Evolutionary conservation across 495 filamentous ascomycete species (phyloP), one percentile per base, ranked within the genome.

Genomic region (Tuber melanosporum): DNA sequence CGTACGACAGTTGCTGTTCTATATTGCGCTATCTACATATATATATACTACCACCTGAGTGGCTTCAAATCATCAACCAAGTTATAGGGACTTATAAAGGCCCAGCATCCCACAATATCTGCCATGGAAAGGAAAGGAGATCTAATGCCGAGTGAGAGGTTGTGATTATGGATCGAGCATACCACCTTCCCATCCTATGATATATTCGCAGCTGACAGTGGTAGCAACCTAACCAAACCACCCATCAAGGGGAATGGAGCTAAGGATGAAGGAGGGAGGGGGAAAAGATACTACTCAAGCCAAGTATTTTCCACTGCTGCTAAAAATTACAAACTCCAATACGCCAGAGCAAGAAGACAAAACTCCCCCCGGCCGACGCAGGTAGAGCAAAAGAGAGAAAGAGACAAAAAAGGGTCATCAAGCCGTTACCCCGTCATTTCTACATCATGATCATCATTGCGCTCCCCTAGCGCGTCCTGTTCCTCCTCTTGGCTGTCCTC

Each of bases 401-500:
- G 12, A 36, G 9, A 32, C 14, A n/a, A 52, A 52, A 52, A n/a
- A 57, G 49, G 2, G n/a, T n/a, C 22, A 36, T 66, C 14, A 66
- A 19, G 14, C 4, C 14, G 6, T 19, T 66, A 66, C 32, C 14
- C 57, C 14, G 26, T 5, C 57, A 66, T 66, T 66, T 62, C 8
- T 10, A 66, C 57, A 66, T 77, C 77, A 22, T 52, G 76, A 10
- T 70, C 76, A 46, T 83, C 75, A 70, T 69, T 80, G 12, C 14
- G 0, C 46, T 71, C 76, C 76, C 77, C 74, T 44, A 62, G 72
- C 17, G 36, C 72, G 19, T 81, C 74, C 66, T 74, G 52, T 1
- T 75, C 73, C 17, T 72, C 83, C 70, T 52, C 84, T 42, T 76
- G 78, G 10, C 77, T 77, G 26, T 69, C 75, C 74, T 80, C 77